A percentile compares a stretch with the other conserved stretches of the same genome.
These are phyloP conservation scores for Nitzschia sp. DNA, from an alignment of 108 stramenopile genomes.

Conservation along the genomic window DNA sequence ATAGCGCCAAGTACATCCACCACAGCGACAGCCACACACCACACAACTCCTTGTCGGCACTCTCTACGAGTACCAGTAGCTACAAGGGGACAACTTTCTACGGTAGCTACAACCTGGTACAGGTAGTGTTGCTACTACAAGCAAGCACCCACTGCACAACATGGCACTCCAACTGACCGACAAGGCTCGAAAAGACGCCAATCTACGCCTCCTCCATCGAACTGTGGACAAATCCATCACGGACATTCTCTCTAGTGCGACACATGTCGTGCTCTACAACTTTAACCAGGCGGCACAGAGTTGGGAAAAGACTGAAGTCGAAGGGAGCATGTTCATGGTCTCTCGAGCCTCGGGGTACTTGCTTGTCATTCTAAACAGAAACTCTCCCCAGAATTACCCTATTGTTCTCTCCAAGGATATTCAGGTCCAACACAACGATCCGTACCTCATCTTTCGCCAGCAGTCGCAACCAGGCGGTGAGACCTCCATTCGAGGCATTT, in stretches of 20 bases:
- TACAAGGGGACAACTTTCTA: no score
- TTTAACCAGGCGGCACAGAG: slow-evolving; percentile 33
- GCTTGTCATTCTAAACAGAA: slow-evolving; percentile 66
- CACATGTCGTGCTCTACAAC: slow-evolving; percentile 82
- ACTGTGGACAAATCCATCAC: slow-evolving; percentile 46
- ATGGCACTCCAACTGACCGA: slow-evolving; percentile 42
- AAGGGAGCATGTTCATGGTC: slow-evolving; percentile 68
- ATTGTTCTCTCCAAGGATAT: slow-evolving; percentile 42
- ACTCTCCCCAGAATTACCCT: slow-evolving; percentile 64
- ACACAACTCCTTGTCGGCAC: no score
- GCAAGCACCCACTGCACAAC: neutral
- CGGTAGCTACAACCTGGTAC: no score
- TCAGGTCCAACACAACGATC: slow-evolving; percentile 73
- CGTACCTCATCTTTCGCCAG: slow-evolving; percentile 69
- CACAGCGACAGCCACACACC: no score
- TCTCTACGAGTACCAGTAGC: no score
- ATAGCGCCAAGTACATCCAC: no score
- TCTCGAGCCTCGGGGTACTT: slow-evolving; percentile 33
- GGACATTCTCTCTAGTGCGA: slow-evolving; percentile 65
- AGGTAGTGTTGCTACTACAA: neutral
- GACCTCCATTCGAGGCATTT: slow-evolving; percentile 62
- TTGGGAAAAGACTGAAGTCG: slow-evolving; percentile 71
- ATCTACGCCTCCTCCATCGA: slow-evolving; percentile 73
- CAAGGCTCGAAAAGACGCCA: slow-evolving; percentile 71
- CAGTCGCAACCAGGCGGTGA: slow-evolving; percentile 16